These are phyloP conservation scores for Dendrocalamus sinicus DNA, from an alignment of 176 grass and related monocot genomes.

Conservation along the genomic window DNA sequence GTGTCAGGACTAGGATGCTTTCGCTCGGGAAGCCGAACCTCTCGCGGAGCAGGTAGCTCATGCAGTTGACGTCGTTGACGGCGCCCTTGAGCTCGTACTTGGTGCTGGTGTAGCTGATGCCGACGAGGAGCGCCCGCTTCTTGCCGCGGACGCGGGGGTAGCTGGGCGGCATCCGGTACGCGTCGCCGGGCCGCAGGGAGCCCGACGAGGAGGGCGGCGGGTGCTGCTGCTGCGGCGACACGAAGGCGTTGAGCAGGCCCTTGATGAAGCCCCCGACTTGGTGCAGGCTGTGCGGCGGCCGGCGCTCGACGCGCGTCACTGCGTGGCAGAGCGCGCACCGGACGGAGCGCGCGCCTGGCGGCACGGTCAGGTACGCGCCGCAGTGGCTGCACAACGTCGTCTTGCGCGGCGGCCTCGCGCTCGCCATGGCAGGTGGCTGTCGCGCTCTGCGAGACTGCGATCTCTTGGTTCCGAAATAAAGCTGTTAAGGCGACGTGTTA, in stretches of 20 bases:
- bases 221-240: neutral
- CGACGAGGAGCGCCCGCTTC: conserved; percentile 87
- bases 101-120: conserved; percentile 65
- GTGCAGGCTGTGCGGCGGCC: conserved; percentile 36
- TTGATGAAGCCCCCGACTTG: conserved; percentile 61
- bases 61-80: conserved; percentile 82
- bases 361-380: conserved; percentile 46
- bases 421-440: conserved; percentile 43
- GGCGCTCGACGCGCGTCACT: conserved; percentile 53
- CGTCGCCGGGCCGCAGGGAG: neutral
- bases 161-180: conserved; percentile 6
- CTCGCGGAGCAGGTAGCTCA: conserved; percentile 60
- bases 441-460: too few species aligned
- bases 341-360: conserved; percentile 46
- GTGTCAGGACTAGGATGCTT: conserved; percentile 71
- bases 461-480: neutral
- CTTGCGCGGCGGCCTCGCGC: conserved; percentile 11
- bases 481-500: too few species aligned
- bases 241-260: conserved; percentile 44
- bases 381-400: conserved; percentile 56
- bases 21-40: conserved; percentile 60
- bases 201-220: neutral
- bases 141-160: conserved; percentile 53
- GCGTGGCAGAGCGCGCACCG: conserved; percentile 62
- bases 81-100: conserved; percentile 78